These are phyloP conservation scores for Colletotrichum musae DNA, from an alignment of 2,329 filamentous ascomycete species.

Conservation along the genomic window DNA sequence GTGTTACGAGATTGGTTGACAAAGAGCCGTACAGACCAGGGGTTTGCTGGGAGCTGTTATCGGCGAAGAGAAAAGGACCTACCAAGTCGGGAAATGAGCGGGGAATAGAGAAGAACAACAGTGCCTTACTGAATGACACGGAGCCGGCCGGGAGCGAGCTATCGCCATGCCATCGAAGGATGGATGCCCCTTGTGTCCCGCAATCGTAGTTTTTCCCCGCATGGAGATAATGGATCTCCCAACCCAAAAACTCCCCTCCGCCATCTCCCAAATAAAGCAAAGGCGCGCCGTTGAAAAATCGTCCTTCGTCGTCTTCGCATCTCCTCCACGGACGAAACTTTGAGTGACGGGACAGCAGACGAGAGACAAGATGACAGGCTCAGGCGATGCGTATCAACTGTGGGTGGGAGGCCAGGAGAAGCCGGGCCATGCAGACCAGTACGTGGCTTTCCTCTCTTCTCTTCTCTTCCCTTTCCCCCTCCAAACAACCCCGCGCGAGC, in stretches of 20 bases:
- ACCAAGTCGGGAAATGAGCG: slow-evolving; percentile 23
- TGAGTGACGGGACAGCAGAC: slow-evolving; percentile 27
- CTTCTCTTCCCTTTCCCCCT: neutral
- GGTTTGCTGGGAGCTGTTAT: slow-evolving; percentile 19
- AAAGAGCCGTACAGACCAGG: slow-evolving; percentile 10
- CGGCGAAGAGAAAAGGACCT: slow-evolving; percentile 16
- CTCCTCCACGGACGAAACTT: slow-evolving; percentile 28
- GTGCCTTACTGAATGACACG: slow-evolving; percentile 4
- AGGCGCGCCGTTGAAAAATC: neutral
- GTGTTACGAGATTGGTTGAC: slow-evolving; percentile 38
- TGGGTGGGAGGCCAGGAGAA: slow-evolving; percentile 47
- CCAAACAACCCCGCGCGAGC: slow-evolving; percentile 21
- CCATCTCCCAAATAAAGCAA: slow-evolving; percentile 13
- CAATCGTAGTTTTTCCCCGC: slow-evolving; percentile 29
- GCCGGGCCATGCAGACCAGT: slow-evolving; percentile 61
- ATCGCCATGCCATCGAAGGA: slow-evolving; percentile 5
- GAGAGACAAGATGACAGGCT: slow-evolving; percentile 39
- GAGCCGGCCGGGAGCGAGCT: slow-evolving; percentile 35
- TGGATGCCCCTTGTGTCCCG: slow-evolving; percentile 9
- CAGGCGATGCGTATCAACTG: slow-evolving; percentile 36
- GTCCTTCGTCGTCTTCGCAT: neutral
- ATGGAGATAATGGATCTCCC: slow-evolving; percentile 11
- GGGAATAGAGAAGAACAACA: neutral
- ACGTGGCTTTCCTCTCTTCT: slow-evolving; percentile 46
- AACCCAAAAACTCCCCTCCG: neutral